Percentiles rank a stretch among this genome's conserved stretches.
Evolutionary conservation across 371 early-diverging fungal species (phyloP).

Genomic region (Chytridiales sp.): DNA sequence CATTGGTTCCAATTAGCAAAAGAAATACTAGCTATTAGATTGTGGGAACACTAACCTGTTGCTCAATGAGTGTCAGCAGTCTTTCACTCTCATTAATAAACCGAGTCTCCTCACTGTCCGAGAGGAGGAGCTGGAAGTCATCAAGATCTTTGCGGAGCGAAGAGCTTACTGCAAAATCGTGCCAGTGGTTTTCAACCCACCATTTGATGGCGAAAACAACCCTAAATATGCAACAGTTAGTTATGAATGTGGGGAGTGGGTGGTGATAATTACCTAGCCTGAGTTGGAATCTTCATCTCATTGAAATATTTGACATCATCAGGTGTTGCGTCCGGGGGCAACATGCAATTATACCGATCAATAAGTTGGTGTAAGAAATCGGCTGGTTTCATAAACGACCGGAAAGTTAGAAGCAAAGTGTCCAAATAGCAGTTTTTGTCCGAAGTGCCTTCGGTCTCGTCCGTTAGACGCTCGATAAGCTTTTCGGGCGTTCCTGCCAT

Average conservation of each 20-base stretch:
- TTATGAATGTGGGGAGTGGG: too few relatives aligned
- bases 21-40: not conserved
- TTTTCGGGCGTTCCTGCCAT: constrained; percentile 51
- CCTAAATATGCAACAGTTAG: constrained; percentile 43
- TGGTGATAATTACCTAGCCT: constrained; percentile 33
- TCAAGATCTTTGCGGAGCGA: constrained; percentile 41
- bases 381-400: constrained; percentile 45
- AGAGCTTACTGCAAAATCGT: constrained; percentile 50
- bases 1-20: not conserved
- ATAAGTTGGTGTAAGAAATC: constrained; percentile 50
- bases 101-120: constrained; percentile 17
- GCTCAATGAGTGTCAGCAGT: constrained; percentile 22
- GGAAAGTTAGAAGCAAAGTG: constrained; percentile 45
- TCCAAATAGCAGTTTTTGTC: constrained; percentile 33
- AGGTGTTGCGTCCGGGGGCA: constrained; percentile 40
- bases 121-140: constrained; percentile 41
- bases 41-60: constrained; percentile 19
- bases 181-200: constrained; percentile 57
- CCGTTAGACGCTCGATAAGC: constrained; percentile 46
- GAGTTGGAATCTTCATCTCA: constrained; percentile 44
- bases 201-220: constrained; percentile 36
- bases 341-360: constrained; percentile 46
- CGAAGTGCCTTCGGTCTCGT: constrained; percentile 31
- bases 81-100: constrained; percentile 13
- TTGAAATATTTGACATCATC: constrained; percentile 51